Evolutionary conservation across 345 rosid species (phyloP), one percentile per base, ranked within the genome.

Genomic region (Bruguiera gymnorhiza): DNA sequence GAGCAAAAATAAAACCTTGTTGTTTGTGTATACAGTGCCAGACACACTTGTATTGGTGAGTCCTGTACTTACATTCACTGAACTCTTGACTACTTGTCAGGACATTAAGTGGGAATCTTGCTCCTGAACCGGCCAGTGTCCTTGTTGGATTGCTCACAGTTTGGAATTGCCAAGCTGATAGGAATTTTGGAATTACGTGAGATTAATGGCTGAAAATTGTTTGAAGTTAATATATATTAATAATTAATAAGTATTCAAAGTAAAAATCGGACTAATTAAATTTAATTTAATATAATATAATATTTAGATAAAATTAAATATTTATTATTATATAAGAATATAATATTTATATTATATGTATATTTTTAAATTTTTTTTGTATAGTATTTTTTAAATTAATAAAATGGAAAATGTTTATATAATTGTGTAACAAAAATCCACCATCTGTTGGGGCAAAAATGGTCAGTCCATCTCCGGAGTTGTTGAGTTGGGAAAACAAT

Each of bases 31-130:
- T 0, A 85, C 54, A 20, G 68, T 37, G 27, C 80, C 67, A 11
- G 75, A 57, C 7, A 82, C 78, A 2, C 68, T 69, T 20, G 86
- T 78, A 18, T 74, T 76, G 36, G 67, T 80, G 19, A 82, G 69
- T 19, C 86, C 88, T 0, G 84, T 60, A 20, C 82, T 76, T 18
- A 80, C 60, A 51, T 85, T 80, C 26, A 84, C 84, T 9, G 50
- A 69, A 57, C 60, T 78, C 11, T 85, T 24, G 24, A 24, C 24
- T 81, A 20, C 58, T 52, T 26, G 64, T 72, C 8, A 55, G 66
- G 3, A 66, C 71, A 51, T 66, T 66, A 3, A 73, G 54, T 23
- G 31, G 26, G 39, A 73, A 60, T 21, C 70, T 6, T 0, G 18
- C 34, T 1, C 76, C 71, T 8, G 71, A 52, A 31, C 76, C 76